Evolutionary conservation across 2,329 filamentous ascomycete genomes (phyloP), one percentile per base, ranked within the genome.

Genomic region (Beauveria varroae): DNA sequence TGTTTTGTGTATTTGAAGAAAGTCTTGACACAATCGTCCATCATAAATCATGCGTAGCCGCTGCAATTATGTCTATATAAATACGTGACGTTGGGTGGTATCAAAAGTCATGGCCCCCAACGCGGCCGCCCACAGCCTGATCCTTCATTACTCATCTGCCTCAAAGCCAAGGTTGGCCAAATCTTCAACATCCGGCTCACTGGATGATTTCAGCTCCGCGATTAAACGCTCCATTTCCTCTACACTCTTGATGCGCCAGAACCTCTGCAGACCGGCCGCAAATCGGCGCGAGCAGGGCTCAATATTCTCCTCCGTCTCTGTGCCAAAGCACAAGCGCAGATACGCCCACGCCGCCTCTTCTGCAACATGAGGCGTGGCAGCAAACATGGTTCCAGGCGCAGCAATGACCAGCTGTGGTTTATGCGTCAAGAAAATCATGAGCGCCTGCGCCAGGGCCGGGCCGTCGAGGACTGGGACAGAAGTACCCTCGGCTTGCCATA

Each of bases 301-400:
- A 5, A 96, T 77, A 46, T 88, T 83, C 44, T 88, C 86, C 60
- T 88, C 87, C n/a, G 83, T 79, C 73, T 92, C 88, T 1, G 92
- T 91, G 1, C 91, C 91, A 75, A 96, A 97, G 74, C 91, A 96
- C 41, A 97, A 70, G 16, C 93, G 79, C 72, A 86, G 86, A 71
- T 87, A 93, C 66, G 82, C 82, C 85, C 88, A 93, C 3, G 85
- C 88, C 47, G 83, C 77, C 61, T 79, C 74, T 5, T 78, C 75
- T 18, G 73, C 70, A 43, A 93, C 82, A 65, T 86, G 77, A 0
- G 81, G 75, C 0, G 82, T 88, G 1, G 91, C 83, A 54, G 83
- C 83, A 72, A 96, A 96, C 73, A 93, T 87, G 41, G 72, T 67
- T 0, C 93, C 93, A 0, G 91, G 89, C 12, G 83, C 81, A 1